Base-by-base conservation (phyloP, 2,329 filamentous ascomycete genomes). In the Bisporella sp. region DNA sequence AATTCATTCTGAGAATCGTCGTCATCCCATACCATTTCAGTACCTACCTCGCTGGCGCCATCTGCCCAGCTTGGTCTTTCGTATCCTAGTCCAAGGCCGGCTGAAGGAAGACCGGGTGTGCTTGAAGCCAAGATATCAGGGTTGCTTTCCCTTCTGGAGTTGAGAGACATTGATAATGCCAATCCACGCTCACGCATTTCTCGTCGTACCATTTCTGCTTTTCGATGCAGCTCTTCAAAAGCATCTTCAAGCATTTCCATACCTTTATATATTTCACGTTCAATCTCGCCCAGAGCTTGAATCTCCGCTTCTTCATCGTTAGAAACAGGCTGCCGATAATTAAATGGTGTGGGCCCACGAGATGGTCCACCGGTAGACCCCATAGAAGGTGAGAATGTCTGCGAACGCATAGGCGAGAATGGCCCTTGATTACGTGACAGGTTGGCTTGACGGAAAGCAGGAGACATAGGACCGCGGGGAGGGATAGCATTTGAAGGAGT, bases 201-300 rank as follows among this genome's bases (percentile, higher is more conserved):
- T 28, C 81, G 83, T 5, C 92, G 84, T 12, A 96, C 87, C 13
- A 76, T 69, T 69, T 96, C 90, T 2, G 92, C 92, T 62, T 85
- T 85, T 58, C 82, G 79, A 65, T 97, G 92, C n/a, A 97, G 75
- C 31, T 81, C 82, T 70, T 97, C 92, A 60, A 97, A 96, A 0
- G 91, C 90, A 64, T 96, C 89, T 68, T 97, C 92, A 29, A 97
- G 78, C 0, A 83, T 84, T 69, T 97, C 92, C 92, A 97, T 97
- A 54, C 91, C 89, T 33, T 82, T 78, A 69, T 92, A 96, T 51
- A 97, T 95, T 63, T 96, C 89, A 5, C 90, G 82, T 69, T 97
- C 92, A 39, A 96, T 84, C 69, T 96, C 92, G 6, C 89, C 89
- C 5, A 96, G 77, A 1, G 88, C 87, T 1, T 87, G 87, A 61